Base-by-base conservation (phyloP, 352 stramenopile genomes). In the Pythium brachiatum region DNA sequence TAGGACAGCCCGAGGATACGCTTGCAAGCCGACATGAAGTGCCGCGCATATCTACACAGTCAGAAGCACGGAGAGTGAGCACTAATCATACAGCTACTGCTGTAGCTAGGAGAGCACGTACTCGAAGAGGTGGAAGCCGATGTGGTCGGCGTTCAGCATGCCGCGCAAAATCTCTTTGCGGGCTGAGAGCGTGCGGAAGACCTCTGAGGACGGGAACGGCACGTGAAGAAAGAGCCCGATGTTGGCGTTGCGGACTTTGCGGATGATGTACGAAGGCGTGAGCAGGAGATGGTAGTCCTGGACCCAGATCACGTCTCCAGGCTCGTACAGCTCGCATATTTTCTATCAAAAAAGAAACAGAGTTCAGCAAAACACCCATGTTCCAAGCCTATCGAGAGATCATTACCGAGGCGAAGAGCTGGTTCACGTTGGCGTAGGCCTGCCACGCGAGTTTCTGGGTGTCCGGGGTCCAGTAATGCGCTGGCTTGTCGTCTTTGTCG, bases 251-350 rank as follows among this genome's bases (percentile, higher is more conserved):
- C 97, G 84, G 1, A 94, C 44, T 26, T 89, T 83, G 43, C 94
- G 80, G 7, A 95, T 92, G 23, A 99, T 86, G 61, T 98, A 99
- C 18, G 86, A 97, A 6, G 97, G 97, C 27, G 98, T 87, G 9
- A 99, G 86, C 51, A 99, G 77, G 21, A 99, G 73, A 72, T 99
- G 96, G 69, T 99, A 99, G 60, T 98, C 97, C 64, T 99, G 97
- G 32, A 99, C 88, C 97, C 97, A 99, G 20, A 99, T 79, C 34
- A 97, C 75, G 52, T 97, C 86, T 13, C 89, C 86, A 18, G 69
- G 75, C 29, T 91, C 82, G 50, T 94, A 92, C 9, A 94, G 29
- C 29, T 92, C 79, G 39, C 79, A 88, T 20, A 90, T 86, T 64
- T 79, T 82, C 72, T 88, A 63, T n/a, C 44, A 34, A 31, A 29